Base-by-base conservation (phyloP, 257 asterid species). In the Perilla frutescens region DNA sequence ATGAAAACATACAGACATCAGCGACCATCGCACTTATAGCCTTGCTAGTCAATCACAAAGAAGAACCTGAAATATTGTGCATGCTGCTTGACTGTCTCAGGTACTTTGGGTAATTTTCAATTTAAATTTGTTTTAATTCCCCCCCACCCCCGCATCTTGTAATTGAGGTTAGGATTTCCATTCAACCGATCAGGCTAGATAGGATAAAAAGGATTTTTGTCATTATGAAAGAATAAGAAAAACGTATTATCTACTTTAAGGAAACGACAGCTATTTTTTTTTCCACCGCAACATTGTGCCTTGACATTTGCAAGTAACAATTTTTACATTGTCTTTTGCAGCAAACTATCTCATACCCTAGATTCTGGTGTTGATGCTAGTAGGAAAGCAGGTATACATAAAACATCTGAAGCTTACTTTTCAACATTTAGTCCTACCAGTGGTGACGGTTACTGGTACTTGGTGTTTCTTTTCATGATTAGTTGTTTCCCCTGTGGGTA, bases 41-140 rank as follows among this genome's bases (percentile, higher is more conserved):
- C 63, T 79, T 93, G 85, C 81, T 93, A 78, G 81, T 84, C 76
- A 77, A 80, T 71, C 88, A 88, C 78, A 84, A 86, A 83, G 87
- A 89, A 58, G 85, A 85, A 63, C 90, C 96, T 55, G 85, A 84
- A 73, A 80, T 85, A 69, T 70, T 91, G 85, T 88, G 93, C 83
- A 61, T 82, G 85, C 87, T 93, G 81, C 93, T 93, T 32, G 96
- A 93, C 83, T 82, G 85, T 79, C 82, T 93, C 80, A 87, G 98
- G 97, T 91, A 81, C 63, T 78, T 41, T 20, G 57, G 56, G 55
- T 44, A 20, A 20, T 34, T 50, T 3, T 54, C 8, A 12, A 26
- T 36, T 20, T 11, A 45, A 29, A 70, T 62, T 40, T 53, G 9
- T 67, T 48, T 8, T 41, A 13, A 40, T 62, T 57, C n/a, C 50